A percentile compares a stretch with the other conserved stretches of the same genome.
Evolutionary conservation across 495 filamentous ascomycete species (phyloP).

Genomic region (Hypoxylon crocopeplum): DNA sequence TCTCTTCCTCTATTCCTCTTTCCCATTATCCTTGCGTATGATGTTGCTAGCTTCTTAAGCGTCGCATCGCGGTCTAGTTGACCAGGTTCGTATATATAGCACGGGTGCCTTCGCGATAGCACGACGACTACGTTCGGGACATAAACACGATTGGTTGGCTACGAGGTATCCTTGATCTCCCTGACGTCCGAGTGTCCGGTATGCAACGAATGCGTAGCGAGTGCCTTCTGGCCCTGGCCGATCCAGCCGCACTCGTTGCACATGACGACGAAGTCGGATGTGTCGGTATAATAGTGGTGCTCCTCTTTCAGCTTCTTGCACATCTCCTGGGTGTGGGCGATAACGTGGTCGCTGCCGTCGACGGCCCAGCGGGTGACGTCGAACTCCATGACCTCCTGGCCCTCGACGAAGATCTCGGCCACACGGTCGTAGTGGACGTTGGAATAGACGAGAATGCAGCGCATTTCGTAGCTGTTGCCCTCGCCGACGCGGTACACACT

Average conservation of each 20-base stretch:
- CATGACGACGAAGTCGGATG: constrained; percentile 77
- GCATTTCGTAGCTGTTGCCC: constrained; percentile 57
- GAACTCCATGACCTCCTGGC: constrained; percentile 60
- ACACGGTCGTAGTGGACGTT: constrained; percentile 97
- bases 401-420: constrained; percentile 70
- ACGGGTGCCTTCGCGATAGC: background rate
- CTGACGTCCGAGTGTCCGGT: constrained; percentile 20
- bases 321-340: constrained; percentile 73
- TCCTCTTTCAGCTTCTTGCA: constrained; percentile 69
- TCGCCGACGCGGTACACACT: constrained; percentile 81
- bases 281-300: constrained; percentile 91
- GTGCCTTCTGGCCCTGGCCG: constrained; percentile 71
- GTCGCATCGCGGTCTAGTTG: too few species aligned
- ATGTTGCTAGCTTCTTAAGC: background rate
- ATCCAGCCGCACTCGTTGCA: constrained; percentile 73
- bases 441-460: constrained; percentile 89
- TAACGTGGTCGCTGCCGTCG: constrained; percentile 65
- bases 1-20: background rate
- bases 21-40: background rate
- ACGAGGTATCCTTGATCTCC: constrained; percentile 22
- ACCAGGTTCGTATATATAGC: background rate
- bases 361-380: constrained; percentile 82
- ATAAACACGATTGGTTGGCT: background rate
- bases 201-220: constrained; percentile 10
- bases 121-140: background rate